Evolutionary conservation across 108 stramenopile species (phyloP).

Genomic region (Conticribra weissflogii): DNA sequence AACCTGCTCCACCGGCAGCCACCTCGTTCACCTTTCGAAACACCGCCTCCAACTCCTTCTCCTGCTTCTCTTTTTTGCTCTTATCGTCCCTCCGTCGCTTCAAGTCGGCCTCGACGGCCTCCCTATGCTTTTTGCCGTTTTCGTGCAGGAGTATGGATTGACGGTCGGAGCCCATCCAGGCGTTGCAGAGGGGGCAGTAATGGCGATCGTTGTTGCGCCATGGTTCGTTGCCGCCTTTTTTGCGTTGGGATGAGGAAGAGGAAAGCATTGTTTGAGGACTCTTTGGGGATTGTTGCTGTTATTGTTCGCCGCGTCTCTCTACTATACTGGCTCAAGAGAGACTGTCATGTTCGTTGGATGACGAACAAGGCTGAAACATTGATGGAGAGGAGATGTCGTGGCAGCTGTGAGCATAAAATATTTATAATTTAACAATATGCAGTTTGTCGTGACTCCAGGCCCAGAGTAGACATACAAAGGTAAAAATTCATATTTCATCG

Average conservation of each 20-base stretch:
- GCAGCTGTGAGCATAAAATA: too few species aligned
- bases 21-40: conserved; percentile 60
- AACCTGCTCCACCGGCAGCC: conserved; percentile 12
- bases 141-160: conserved; percentile 83
- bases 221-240: conserved; percentile 53
- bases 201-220: conserved; percentile 77
- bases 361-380: too few species aligned
- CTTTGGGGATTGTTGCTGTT: too few species aligned
- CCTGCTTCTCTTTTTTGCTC: conserved; percentile 55
- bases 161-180: conserved; percentile 85
- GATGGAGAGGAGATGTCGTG: too few species aligned
- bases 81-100: conserved; percentile 59
- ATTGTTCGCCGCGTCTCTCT: too few species aligned
- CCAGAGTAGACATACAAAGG: too few species aligned
- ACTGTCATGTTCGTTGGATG: too few species aligned
- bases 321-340: too few species aligned
- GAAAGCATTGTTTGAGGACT: too few species aligned
- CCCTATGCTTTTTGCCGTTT: conserved; percentile 85
- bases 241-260: neutral
- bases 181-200: conserved; percentile 85
- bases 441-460: too few species aligned
- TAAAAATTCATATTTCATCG: too few species aligned
- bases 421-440: too few species aligned
- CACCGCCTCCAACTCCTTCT: conserved; percentile 55
- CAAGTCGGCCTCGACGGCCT: conserved; percentile 65